These are phyloP conservation scores for Eucalyptus shirleyi DNA, from an alignment of 345 rosid species.

Conservation along the genomic window DNA sequence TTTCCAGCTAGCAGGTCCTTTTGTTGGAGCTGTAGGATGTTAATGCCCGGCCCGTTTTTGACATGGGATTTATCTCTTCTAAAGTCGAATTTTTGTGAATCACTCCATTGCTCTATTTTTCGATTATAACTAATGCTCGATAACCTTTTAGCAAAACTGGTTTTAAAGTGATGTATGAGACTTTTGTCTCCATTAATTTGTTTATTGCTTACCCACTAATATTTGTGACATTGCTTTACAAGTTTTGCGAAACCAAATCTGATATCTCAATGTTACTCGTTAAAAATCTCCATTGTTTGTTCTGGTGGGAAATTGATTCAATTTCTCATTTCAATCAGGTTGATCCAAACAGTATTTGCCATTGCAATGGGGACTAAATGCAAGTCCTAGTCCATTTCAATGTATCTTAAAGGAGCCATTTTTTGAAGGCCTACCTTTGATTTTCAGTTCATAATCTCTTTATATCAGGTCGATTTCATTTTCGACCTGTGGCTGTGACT, in stretches of 20 bases:
- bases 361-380: neutral
- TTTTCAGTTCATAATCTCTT: neutral
- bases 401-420: neutral
- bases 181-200: neutral
- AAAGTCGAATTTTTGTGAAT: neutral
- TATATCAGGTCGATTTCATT: neutral
- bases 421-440: neutral
- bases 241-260: neutral
- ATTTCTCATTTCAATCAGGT: neutral
- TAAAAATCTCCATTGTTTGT: neutral
- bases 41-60: neutral
- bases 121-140: too few species aligned
- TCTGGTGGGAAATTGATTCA: neutral
- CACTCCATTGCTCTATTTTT: neutral
- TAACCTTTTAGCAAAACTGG: neutral
- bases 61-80: neutral
- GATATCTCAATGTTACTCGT: neutral
- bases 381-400: neutral
- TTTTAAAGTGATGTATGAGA: neutral
- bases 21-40: neutral
- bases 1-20: neutral
- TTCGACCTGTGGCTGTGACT: neutral
- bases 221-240: neutral
- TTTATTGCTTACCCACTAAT: too few species aligned
- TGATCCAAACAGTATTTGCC: neutral